Evolutionary conservation across 805 yeast genomes (phyloP), one percentile per base, ranked within the genome.

Genomic region (Pichia phayaonensis): DNA sequence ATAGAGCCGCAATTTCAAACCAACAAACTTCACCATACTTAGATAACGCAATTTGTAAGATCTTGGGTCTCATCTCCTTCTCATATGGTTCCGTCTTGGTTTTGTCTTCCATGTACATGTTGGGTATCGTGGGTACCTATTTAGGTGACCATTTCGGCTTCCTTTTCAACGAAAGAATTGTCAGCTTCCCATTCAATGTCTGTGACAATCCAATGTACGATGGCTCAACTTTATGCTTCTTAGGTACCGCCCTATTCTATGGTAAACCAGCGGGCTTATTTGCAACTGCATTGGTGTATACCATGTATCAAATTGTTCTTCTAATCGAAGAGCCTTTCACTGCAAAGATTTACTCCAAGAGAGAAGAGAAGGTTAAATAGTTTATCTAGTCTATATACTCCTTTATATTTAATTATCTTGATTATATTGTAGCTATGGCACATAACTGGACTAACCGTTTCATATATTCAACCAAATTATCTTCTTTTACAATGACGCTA

Each of bases 91-190:
- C 90, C 58, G 68, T 87, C 11, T 77, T 94, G 48, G 98, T 90
- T 2, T 56, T 86, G 31, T 70, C 83, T 29, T 88, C 97, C 22
- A 92, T 94, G 98, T 92, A 81, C 72, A 84, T 85, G 15, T 75
- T 94, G 56, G 99, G 99, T 23, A 80, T 94, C 54, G 92, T 97
- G 15, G 99, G 99, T 23, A 94, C 99, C 12, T 94, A 94, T 63
- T 71, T 94, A 54, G 99, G 99, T 42, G 99, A 94, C 68, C 95
- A 94, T 71, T 94, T 94, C 69, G 98, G 98, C 1, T 90, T 94
- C 61, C 76, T 94, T 60, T 94, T 92, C 94, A 82, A 83, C 55
- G 79, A 86, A 56, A 79, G 96, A 63, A 96, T 94, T 53, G 84
- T 92, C 18, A 82, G 86, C 1, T 94, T 94, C 77, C 99, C 99